Percentiles rank a stretch among this genome's conserved stretches.
Conservation (phyloP, 2,329 filamentous ascomycete genomes). For the Neoscytalidium dimidiatum region DNA sequence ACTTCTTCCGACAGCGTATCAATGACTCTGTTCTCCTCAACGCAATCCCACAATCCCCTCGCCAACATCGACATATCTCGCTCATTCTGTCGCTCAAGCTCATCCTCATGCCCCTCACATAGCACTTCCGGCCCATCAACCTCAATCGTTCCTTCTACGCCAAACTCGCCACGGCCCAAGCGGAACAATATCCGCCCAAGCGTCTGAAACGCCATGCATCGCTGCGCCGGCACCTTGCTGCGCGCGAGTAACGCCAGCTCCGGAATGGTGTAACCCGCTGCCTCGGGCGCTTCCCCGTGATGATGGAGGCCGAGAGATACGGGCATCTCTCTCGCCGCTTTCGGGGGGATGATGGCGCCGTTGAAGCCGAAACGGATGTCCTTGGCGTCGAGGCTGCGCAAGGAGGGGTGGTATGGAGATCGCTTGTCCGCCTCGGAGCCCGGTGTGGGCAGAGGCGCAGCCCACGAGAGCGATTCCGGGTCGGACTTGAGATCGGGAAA, state of each 20-base stretch:
- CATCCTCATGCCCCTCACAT: slow-evolving; percentile 47
- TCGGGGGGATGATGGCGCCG: slow-evolving; percentile 77
- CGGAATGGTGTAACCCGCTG: slow-evolving; percentile 88
- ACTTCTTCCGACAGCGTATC: slow-evolving; percentile 78
- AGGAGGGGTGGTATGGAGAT: slow-evolving; percentile 80
- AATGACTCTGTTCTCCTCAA: slow-evolving; percentile 76
- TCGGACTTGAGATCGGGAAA: slow-evolving; percentile 86
- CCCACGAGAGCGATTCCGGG: slow-evolving; percentile 86
- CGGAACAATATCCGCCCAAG: slow-evolving; percentile 83
- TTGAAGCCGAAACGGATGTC: slow-evolving; percentile 87
- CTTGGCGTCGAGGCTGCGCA: slow-evolving; percentile 69
- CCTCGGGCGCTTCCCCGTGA: slow-evolving; percentile 87
- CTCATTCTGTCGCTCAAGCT: slow-evolving; percentile 45
- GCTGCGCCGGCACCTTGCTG: slow-evolving; percentile 80
- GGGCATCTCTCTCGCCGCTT: slow-evolving; percentile 72
- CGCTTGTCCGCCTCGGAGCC: slow-evolving; percentile 66
- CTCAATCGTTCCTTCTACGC: slow-evolving; percentile 48
- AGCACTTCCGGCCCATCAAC: slow-evolving; percentile 49
- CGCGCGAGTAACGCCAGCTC: slow-evolving; percentile 81
- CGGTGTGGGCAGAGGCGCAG: slow-evolving; percentile 67
- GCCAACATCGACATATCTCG: slow-evolving; percentile 51
- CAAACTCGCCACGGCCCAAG: slow-evolving; percentile 73
- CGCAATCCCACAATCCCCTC: slow-evolving; percentile 77
- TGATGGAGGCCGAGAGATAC: slow-evolving; percentile 84
- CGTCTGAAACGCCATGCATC: slow-evolving; percentile 90